Evolutionary conservation across 805 yeast genomes (phyloP).

Genomic region (Danielia oregonensis): DNA sequence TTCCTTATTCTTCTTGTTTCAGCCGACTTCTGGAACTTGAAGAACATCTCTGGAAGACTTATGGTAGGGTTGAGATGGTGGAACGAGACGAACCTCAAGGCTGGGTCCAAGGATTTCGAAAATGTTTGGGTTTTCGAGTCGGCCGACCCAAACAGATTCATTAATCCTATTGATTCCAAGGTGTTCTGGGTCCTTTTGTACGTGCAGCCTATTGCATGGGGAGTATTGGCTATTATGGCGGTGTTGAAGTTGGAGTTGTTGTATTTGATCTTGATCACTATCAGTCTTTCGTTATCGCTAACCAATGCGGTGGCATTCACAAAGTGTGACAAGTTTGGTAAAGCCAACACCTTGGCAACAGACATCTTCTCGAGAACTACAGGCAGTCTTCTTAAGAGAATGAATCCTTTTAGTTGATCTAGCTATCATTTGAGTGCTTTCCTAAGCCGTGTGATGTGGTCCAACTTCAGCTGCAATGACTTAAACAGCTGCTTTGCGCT

Average conservation of each 20-base stretch:
- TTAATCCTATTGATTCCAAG: constrained; percentile 89
- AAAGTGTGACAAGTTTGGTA: constrained; percentile 87
- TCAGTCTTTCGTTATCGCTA: constrained; percentile 68
- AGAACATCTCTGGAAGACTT: constrained; percentile 85
- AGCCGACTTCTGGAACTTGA: constrained; percentile 91
- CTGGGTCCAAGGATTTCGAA: constrained; percentile 46
- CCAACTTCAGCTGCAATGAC: constrained; percentile 15
- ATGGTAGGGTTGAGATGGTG: constrained; percentile 95
- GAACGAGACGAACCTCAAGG: constrained; percentile 59
- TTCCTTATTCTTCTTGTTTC: constrained; percentile 70
- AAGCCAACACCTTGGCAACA: constrained; percentile 66
- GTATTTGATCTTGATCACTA: constrained; percentile 55
- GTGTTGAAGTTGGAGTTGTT: constrained; percentile 72
- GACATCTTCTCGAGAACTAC: constrained; percentile 54
- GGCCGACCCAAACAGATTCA: constrained; percentile 65
- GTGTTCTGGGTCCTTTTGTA: constrained; percentile 83
- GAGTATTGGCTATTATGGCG: constrained; percentile 69
- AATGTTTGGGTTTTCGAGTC: constrained; percentile 86
- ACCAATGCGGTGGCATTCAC: constrained; percentile 90
- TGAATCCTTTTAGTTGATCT: constrained; percentile 37
- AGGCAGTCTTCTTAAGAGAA: constrained; percentile 41
- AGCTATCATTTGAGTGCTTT: neutral
- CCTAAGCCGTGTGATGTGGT: constrained; percentile 8
- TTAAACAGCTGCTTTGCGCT: constrained; percentile 8
- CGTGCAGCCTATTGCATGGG: constrained; percentile 73